A percentile compares a stretch with the other conserved stretches of the same genome.
Evolutionary conservation across 331 rosid species (phyloP).

Genomic region (Arachis monticola): DNA sequence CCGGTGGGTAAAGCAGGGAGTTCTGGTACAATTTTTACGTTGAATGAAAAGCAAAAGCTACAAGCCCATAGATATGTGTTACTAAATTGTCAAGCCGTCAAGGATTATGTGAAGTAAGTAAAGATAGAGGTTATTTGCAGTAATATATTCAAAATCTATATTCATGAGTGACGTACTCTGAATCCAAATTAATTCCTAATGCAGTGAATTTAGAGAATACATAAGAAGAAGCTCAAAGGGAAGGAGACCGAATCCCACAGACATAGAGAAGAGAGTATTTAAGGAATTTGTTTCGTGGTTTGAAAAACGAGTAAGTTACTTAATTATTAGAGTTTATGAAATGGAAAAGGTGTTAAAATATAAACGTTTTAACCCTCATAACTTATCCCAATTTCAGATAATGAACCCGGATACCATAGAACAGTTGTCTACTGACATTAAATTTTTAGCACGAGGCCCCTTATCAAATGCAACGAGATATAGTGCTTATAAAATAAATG

Average conservation of each 20-base stretch:
- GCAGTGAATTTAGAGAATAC: not conserved
- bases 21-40: not conserved
- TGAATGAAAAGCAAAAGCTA: not conserved
- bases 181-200: too few species aligned
- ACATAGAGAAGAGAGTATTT: not conserved
- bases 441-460: not conserved
- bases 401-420: not conserved
- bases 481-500: not conserved
- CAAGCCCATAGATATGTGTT: conserved; percentile 4
- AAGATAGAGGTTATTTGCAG: not conserved
- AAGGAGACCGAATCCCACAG: not conserved
- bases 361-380: too few species aligned
- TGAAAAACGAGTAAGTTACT: not conserved
- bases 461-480: not conserved
- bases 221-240: not conserved
- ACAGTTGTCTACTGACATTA: not conserved
- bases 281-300: not conserved
- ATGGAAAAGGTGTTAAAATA: not conserved
- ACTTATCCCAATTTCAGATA: not conserved
- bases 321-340: too few species aligned
- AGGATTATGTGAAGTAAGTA: not conserved
- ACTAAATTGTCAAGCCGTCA: not conserved
- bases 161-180: too few species aligned
- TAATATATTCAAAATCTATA: too few species aligned
- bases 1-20: not conserved